These are phyloP conservation scores for Amanita rubescens DNA, from an alignment of 768 basidiomycete species.

Conservation along the genomic window DNA sequence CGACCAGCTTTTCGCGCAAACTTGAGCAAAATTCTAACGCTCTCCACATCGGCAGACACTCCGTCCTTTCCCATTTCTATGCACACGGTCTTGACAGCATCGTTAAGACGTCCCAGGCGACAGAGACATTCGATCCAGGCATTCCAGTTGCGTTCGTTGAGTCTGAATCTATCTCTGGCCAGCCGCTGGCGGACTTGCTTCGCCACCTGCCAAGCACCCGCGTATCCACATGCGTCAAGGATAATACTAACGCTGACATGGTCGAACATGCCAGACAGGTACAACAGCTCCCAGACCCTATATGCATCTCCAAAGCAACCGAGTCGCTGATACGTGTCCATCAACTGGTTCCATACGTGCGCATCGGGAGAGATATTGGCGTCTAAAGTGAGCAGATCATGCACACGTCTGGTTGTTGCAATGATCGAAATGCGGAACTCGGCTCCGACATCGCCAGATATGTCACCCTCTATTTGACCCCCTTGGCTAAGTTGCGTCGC, in stretches of 20 bases:
- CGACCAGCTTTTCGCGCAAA: constrained; percentile 40
- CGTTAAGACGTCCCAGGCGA: constrained; percentile 53
- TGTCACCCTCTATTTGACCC: constrained; percentile 1
- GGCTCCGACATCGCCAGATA: not conserved
- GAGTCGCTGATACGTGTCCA: constrained; percentile 84
- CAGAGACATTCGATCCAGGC: constrained; percentile 84
- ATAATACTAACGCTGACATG: constrained; percentile 72
- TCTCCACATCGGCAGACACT: constrained; percentile 41
- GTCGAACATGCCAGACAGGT: constrained; percentile 49
- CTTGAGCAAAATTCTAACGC: constrained; percentile 44
- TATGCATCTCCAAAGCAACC: constrained; percentile 65
- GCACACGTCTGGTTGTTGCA: constrained; percentile 51
- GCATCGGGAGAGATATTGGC: constrained; percentile 65
- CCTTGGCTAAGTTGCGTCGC: constrained; percentile 26
- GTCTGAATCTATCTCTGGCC: constrained; percentile 36
- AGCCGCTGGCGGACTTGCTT: constrained; percentile 49
- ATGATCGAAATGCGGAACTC: constrained; percentile 29
- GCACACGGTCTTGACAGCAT: constrained; percentile 59
- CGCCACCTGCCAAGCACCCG: constrained; percentile 43
- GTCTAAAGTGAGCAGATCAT: constrained; percentile 75
- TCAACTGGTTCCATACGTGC: constrained; percentile 72
- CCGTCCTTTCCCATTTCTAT: constrained; percentile 52
- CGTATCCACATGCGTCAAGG: constrained; percentile 74
- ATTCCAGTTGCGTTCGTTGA: constrained; percentile 72
- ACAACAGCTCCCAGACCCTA: constrained; percentile 74